Evolutionary conservation across 2,329 filamentous ascomycete genomes (phyloP).

Genomic region (Arthroderma uncinatum): DNA sequence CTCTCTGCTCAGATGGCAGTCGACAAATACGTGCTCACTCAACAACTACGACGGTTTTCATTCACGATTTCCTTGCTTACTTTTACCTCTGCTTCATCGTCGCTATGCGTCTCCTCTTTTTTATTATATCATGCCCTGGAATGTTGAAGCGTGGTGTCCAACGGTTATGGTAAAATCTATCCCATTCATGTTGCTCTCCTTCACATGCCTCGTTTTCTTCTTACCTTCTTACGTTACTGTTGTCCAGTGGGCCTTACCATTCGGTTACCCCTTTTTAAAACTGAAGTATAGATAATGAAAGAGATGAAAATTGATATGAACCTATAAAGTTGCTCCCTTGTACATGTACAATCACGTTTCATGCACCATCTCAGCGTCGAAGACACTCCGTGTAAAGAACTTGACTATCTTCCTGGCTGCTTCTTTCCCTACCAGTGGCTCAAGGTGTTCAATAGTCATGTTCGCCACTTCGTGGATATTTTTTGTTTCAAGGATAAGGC

Average conservation of each 20-base stretch:
- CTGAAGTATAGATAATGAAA: slow-evolving; percentile 10
- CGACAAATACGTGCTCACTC: background rate
- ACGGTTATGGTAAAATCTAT: background rate
- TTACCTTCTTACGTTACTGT: background rate
- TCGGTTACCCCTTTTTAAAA: background rate
- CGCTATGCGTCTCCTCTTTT: background rate
- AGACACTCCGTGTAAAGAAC: slow-evolving; percentile 65
- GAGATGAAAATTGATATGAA: slow-evolving; percentile 7
- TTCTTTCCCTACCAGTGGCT: slow-evolving; percentile 64
- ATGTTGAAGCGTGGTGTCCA: slow-evolving; percentile 2
- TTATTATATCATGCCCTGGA: background rate
- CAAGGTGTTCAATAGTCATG: slow-evolving; percentile 63
- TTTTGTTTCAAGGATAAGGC: slow-evolving; percentile 59
- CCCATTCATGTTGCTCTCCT: background rate
- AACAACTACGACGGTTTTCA: background rate
- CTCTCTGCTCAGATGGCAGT: background rate
- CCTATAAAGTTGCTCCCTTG: background rate
- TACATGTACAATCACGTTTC: background rate
- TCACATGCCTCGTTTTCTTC: background rate
- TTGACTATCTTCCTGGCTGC: slow-evolving; percentile 62
- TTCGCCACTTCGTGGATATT: slow-evolving; percentile 77
- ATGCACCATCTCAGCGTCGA: slow-evolving; percentile 30
- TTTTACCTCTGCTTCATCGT: background rate
- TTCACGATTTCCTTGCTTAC: background rate
- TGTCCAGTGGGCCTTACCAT: slow-evolving; percentile 1